Evolutionary conservation across 176 grass and related monocot species (phyloP).

Genomic region (Aegilops tauschii): DNA sequence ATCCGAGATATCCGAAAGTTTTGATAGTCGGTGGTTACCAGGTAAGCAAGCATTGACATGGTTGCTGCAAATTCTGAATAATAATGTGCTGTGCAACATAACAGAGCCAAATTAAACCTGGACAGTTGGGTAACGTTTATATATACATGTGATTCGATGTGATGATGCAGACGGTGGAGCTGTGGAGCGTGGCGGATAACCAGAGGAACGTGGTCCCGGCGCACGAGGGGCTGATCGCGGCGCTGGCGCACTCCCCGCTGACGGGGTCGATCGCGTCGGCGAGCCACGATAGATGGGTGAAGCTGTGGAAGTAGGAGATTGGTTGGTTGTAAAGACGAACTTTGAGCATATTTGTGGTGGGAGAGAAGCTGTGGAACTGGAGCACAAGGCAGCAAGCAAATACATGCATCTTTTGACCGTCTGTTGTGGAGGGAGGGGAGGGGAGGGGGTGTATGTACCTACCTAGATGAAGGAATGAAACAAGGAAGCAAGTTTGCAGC

Average conservation of each 20-base stretch:
- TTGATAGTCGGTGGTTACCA: constrained; percentile 89
- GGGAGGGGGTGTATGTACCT: too few relatives aligned
- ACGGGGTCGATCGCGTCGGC: constrained; percentile 73
- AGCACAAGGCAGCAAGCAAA: too few relatives aligned
- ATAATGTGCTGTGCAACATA: background rate
- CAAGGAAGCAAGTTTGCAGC: too few relatives aligned
- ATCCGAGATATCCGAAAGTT: constrained; percentile 69
- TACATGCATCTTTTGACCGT: too few relatives aligned
- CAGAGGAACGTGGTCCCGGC: constrained; percentile 45
- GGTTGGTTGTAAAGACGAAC: background rate
- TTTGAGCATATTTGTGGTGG: too few relatives aligned
- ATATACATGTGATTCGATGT: background rate
- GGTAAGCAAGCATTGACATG: constrained; percentile 36
- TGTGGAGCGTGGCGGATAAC: constrained; percentile 66
- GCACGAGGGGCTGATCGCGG: constrained; percentile 75
- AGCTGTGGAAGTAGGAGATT: constrained; percentile 76
- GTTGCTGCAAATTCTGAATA: background rate
- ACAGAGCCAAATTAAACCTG: background rate
- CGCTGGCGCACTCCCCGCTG: constrained; percentile 51
- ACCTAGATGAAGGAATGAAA: too few relatives aligned
- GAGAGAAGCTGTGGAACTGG: too few relatives aligned
- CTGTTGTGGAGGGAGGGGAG: too few relatives aligned
- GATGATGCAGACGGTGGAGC: constrained; percentile 72
- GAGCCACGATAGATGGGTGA: constrained; percentile 89
- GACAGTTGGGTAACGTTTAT: too few relatives aligned